Evolutionary conservation across 2,329 filamentous ascomycete species (phyloP).

Genomic region (Cladosporium sp.): DNA sequence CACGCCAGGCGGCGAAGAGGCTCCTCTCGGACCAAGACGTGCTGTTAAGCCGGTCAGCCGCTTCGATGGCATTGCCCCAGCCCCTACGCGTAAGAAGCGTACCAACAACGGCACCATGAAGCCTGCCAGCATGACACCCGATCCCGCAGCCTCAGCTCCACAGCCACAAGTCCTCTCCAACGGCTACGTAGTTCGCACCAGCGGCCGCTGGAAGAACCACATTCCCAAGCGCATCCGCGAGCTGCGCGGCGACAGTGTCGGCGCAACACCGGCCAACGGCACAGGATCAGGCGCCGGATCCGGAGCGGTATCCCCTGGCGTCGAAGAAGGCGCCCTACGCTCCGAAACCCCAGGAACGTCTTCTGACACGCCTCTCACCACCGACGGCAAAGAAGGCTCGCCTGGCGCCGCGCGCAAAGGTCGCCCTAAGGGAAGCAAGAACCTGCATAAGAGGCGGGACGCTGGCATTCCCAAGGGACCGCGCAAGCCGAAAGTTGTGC

Average conservation of each 20-base stretch:
- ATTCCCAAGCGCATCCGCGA: slow-evolving; percentile 48
- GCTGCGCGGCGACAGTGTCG: slow-evolving; percentile 44
- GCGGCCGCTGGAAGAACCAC: slow-evolving; percentile 34
- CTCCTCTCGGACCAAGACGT: slow-evolving; percentile 18
- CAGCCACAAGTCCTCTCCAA: slow-evolving; percentile 17
- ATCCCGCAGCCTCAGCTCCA: slow-evolving; percentile 18
- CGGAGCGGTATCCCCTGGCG: neutral
- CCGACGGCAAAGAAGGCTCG: slow-evolving; percentile 19
- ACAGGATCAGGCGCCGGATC: neutral
- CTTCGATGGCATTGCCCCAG: slow-evolving; percentile 32
- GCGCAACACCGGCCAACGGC: slow-evolving; percentile 19
- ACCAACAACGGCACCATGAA: slow-evolving; percentile 21
- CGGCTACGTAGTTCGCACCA: slow-evolving; percentile 28
- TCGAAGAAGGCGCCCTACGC: slow-evolving; percentile 3
- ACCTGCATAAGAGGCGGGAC: slow-evolving; percentile 47
- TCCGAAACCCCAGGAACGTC: slow-evolving; percentile 19
- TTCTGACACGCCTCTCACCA: slow-evolving; percentile 21
- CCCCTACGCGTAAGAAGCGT: slow-evolving; percentile 28
- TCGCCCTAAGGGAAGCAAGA: slow-evolving; percentile 49
- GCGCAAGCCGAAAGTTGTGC: slow-evolving; percentile 31
- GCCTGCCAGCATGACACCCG: slow-evolving; percentile 27
- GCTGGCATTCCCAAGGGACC: slow-evolving; percentile 53
- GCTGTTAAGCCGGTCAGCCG: slow-evolving; percentile 32
- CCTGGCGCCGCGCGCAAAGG: slow-evolving; percentile 33
- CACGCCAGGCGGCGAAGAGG: slow-evolving; percentile 13